Evolutionary conservation across 768 basidiomycete genomes (phyloP).

Genomic region (Sarcomyxa edulis): DNA sequence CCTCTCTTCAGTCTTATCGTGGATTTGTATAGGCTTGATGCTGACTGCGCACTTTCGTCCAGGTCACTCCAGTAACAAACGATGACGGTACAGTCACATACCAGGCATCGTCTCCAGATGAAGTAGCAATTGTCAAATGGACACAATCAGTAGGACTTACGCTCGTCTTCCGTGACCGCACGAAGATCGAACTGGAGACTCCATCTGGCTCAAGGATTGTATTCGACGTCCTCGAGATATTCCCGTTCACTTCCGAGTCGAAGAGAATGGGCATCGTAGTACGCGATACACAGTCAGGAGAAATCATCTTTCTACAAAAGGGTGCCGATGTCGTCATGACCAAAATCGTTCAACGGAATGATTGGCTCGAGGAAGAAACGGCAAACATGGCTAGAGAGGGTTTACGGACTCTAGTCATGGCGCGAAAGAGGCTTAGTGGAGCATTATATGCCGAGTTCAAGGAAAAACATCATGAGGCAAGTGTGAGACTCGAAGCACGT

Average conservation of each 20-base stretch:
- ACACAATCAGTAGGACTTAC: constrained; percentile 93
- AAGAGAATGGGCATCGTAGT: constrained; percentile 99
- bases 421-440: constrained; percentile 65
- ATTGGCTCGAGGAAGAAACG: constrained; percentile 98
- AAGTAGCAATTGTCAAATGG: constrained; percentile 98
- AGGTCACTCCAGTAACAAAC: constrained; percentile 92
- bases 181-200: constrained; percentile 78
- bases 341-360: constrained; percentile 90
- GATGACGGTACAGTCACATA: constrained; percentile 95
- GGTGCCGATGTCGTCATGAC: constrained; percentile 99
- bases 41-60: constrained; percentile 1
- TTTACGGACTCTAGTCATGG: constrained; percentile 89
- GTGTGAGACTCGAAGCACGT: constrained; percentile 70
- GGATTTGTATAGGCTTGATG: too few species aligned
- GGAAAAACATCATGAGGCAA: constrained; percentile 66
- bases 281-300: constrained; percentile 67
- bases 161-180: constrained; percentile 84
- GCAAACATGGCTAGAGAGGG: constrained; percentile 99
- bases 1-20: constrained; percentile 1
- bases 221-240: constrained; percentile 89
- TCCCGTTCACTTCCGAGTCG: constrained; percentile 97
- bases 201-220: constrained; percentile 57
- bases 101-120: constrained; percentile 98
- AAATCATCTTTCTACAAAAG: constrained; percentile 90
- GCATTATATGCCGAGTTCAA: constrained; percentile 76